These are phyloP conservation scores for Fraxinus albicans DNA, from an alignment of 305 asterid genomes.

Conservation along the genomic window DNA sequence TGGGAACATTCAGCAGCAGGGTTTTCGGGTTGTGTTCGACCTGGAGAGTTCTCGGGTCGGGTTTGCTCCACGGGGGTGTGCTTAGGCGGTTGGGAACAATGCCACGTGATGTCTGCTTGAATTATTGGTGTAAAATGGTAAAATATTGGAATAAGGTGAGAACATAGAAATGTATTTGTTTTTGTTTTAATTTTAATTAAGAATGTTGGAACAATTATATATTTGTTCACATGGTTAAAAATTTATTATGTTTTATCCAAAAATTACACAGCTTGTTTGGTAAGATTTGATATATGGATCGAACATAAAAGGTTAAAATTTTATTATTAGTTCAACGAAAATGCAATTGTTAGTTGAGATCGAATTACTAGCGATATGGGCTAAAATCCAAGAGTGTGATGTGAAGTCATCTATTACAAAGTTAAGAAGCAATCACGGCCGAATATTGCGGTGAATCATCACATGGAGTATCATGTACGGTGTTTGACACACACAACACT, in stretches of 20 bases:
- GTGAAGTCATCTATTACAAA: background rate
- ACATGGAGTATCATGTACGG: background rate
- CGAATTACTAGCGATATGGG: no score
- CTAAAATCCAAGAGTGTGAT: background rate
- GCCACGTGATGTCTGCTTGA: background rate
- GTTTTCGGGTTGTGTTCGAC: constrained; percentile 60
- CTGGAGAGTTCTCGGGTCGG: constrained; percentile 50
- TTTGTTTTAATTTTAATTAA: no score
- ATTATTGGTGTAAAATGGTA: background rate
- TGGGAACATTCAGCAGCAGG: constrained; percentile 70
- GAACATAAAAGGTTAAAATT: no score
- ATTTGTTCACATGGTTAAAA: background rate
- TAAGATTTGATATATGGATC: background rate
- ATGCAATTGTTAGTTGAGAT: no score
- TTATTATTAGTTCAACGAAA: no score
- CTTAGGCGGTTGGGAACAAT: background rate
- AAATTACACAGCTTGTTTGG: background rate
- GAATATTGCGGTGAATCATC: background rate
- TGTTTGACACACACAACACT: background rate
- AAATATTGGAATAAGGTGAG: background rate
- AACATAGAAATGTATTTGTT: background rate
- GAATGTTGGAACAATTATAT: background rate
- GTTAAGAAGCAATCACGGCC: background rate
- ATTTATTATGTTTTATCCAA: background rate
- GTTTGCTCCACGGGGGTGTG: constrained; percentile 50